Evolutionary conservation across 306 rosid species (phyloP), one percentile per base, ranked within the genome.

Genomic region (Citrullus colocynthis): DNA sequence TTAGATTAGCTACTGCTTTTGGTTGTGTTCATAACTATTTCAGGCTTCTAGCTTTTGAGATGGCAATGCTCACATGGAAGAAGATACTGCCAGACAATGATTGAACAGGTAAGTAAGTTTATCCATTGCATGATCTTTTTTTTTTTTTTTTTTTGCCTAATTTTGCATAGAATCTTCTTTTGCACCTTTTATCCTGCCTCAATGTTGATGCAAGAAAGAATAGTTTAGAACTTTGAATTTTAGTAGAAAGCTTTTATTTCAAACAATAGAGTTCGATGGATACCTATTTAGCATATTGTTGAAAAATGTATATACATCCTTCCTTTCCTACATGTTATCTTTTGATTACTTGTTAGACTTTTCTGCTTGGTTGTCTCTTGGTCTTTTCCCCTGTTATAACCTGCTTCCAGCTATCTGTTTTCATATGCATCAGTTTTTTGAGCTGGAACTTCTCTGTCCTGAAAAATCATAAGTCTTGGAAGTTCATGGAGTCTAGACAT

Each of bases 351-450:
- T 71, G 76, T 71, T 71, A 24, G 76, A 71, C 39, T 44, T 44
- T 13, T 71, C 58, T 71, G 20, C 76, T 71, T 71, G 58, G 76
- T 48, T 71, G 76, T 71, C 39, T 48, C 76, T 42, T 69, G 51
- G 48, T 66, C 4, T 69, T 69, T 42, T 42, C 55, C 55, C 1
- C 30, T 18, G 44, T 42, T 34, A 36, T 63, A 63, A 16, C 14
- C 52, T 66, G 75, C 75, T 71, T 71, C 57, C 76, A 48, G 76
- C 76, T 45, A 45, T 71, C 75, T 69, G 41, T 48, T 71, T 71
- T 37, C 76, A 71, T 48, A 45, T 45, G 76, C 76, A 45, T 71
- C 20, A 71, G 11, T 71, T 42, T 45, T 44, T 24, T 71, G 76
- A 71, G 76, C 76, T 71, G 76, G 76, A 44, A 71, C 8, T 41